phyloP scores from a whole-genome alignment of 148 eudicot species.

The Vaccinium vitisidaea region DNA sequence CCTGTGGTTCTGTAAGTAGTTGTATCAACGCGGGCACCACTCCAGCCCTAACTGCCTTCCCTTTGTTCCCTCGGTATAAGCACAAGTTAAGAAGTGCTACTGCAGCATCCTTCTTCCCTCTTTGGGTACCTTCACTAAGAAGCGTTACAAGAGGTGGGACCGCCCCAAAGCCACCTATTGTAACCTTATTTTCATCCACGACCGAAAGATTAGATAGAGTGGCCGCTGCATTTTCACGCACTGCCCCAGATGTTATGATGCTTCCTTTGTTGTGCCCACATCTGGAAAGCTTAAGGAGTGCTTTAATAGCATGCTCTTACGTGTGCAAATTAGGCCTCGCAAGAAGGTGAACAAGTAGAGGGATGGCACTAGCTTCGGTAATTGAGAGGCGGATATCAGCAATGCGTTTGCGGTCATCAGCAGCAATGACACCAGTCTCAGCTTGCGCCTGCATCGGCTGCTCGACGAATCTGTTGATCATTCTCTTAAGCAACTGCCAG shows the following conservation, averaged over 20 bases:
- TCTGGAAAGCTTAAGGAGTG: constrained; percentile 87
- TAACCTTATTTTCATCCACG: constrained; percentile 83
- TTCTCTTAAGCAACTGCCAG: constrained; percentile 64
- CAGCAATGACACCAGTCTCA: too few species aligned
- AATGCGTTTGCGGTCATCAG: constrained; percentile 43
- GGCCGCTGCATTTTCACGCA: constrained; percentile 91
- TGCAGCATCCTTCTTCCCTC: constrained; percentile 96
- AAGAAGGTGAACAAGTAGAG: constrained; percentile 63
- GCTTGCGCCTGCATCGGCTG: constrained; percentile 52
- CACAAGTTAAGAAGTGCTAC: constrained; percentile 85
- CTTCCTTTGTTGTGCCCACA: constrained; percentile 81
- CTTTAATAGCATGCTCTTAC: constrained; percentile 88
- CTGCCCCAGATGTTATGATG: constrained; percentile 68
- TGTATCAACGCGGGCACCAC: constrained; percentile 70
- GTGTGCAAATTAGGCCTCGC: constrained; percentile 64
- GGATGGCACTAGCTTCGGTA: constrained; percentile 88
- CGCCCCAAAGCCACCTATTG: constrained; percentile 77
- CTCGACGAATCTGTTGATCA: constrained; percentile 56
- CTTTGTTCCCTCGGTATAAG: constrained; percentile 92
- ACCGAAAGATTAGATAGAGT: constrained; percentile 89
- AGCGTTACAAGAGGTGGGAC: constrained; percentile 81
- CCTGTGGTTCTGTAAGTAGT: constrained; percentile 73
- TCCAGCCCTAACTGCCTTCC: constrained; percentile 85
- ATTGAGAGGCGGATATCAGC: constrained; percentile 79
- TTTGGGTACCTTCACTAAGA: constrained; percentile 71